A percentile compares a stretch with the other conserved stretches of the same genome.
Evolutionary conservation across 331 rosid genomes (phyloP).

Genomic region (Dryas integrifolia): DNA sequence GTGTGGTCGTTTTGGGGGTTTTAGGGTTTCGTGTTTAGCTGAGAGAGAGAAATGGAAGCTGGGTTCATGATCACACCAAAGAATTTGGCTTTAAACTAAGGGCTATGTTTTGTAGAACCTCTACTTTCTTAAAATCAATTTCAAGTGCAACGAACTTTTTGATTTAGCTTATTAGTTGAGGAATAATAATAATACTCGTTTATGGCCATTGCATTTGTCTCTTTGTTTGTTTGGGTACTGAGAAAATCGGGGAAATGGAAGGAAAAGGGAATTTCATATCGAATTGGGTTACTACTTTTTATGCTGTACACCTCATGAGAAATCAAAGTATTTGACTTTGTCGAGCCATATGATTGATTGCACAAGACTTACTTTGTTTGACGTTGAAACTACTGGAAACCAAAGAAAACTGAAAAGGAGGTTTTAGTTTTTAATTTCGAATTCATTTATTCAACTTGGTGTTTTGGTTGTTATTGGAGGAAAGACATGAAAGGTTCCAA

Average conservation of each 20-base stretch:
- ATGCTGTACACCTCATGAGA: not conserved
- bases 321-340: constrained; percentile 4
- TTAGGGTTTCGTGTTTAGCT: constrained; percentile 7
- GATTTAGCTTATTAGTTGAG: not conserved
- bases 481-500: not conserved
- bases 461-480: not conserved
- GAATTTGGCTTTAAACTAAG: not conserved
- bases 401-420: not conserved
- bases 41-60: not conserved
- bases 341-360: not conserved
- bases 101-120: not conserved
- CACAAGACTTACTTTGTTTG: constrained; percentile 5
- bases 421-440: not conserved
- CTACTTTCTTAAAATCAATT: not conserved
- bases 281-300: not conserved
- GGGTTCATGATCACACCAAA: too few relatives aligned
- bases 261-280: not conserved
- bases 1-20: not conserved
- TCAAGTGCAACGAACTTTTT: not conserved
- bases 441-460: not conserved
- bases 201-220: not conserved
- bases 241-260: not conserved
- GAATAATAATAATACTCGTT: not conserved
- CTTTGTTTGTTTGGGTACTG: not conserved
- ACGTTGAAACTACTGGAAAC: not conserved